phyloP scores from a whole-genome alignment of 2,329 filamentous ascomycete species.

The Neofusicoccum laricinum region DNA sequence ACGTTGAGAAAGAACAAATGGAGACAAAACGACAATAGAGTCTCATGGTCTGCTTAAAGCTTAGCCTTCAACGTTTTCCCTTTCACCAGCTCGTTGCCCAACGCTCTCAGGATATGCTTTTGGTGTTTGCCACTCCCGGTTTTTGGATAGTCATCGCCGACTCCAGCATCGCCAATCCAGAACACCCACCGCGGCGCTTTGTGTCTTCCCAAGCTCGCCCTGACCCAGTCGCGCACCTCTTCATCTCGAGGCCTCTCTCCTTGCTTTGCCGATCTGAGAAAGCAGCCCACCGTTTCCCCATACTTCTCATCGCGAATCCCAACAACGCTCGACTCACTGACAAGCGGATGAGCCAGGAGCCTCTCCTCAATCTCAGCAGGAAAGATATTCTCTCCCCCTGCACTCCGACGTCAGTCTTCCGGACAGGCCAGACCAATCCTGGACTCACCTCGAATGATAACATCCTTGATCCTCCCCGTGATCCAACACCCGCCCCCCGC shows the following conservation, averaged over 20 bases:
- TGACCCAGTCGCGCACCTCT: neutral
- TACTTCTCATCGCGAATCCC: slow-evolving; percentile 78
- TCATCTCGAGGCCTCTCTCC: neutral
- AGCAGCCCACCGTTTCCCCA: slow-evolving; percentile 68
- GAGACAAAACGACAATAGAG: too few species aligned
- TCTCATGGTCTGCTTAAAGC: too few species aligned
- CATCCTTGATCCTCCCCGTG: slow-evolving; percentile 87
- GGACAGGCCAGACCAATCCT: neutral
- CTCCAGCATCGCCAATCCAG: neutral
- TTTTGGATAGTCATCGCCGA: neutral
- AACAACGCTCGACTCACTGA: slow-evolving; percentile 77
- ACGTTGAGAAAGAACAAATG: too few species aligned
- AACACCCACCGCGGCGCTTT: neutral
- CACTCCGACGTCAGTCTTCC: slow-evolving; percentile 20
- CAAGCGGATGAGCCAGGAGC: slow-evolving; percentile 66
- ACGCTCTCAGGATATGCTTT: neutral
- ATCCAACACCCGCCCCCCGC: slow-evolving; percentile 79
- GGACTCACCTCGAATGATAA: slow-evolving; percentile 74
- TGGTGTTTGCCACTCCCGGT: neutral
- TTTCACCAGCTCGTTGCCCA: neutral
- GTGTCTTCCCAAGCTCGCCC: neutral
- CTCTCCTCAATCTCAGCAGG: slow-evolving; percentile 90
- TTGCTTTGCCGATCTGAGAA: neutral
- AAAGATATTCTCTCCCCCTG: slow-evolving; percentile 86
- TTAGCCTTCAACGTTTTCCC: too few species aligned